Conservation (phyloP, 2,329 filamentous ascomycete species). For the Pyricularia sp. region DNA sequence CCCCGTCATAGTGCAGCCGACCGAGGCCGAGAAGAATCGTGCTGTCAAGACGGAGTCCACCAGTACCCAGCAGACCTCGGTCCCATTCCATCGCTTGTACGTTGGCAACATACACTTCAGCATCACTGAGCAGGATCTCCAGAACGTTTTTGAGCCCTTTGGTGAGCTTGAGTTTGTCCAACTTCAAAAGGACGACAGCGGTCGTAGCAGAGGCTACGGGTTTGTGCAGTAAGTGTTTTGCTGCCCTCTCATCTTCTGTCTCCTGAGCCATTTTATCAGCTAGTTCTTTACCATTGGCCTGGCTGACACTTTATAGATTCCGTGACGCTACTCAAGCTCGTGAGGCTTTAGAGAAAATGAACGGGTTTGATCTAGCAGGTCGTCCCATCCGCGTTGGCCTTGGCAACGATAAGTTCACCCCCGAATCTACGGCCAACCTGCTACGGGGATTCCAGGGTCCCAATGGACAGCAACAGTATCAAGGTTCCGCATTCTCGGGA, state of each 20-base stretch:
- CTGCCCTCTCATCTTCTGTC: not conserved
- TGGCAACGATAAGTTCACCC: constrained; percentile 99
- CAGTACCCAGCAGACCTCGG: constrained; percentile 65
- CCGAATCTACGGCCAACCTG: constrained; percentile 88
- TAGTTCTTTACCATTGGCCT: not conserved
- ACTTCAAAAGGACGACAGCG: constrained; percentile 89
- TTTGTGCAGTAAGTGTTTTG: constrained; percentile 81
- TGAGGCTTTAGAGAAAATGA: constrained; percentile 97
- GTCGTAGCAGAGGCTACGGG: constrained; percentile 87
- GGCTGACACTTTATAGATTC: constrained; percentile 48
- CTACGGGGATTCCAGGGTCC: constrained; percentile 85
- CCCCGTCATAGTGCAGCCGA: constrained; percentile 95
- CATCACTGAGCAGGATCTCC: constrained; percentile 90
- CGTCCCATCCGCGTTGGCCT: constrained; percentile 97
- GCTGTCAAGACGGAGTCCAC: constrained; percentile 75
- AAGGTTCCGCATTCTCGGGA: constrained; percentile 87
- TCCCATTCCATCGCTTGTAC: constrained; percentile 95
- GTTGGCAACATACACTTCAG: constrained; percentile 99
- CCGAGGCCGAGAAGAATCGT: constrained; percentile 98
- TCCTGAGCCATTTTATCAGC: constrained; percentile 21
- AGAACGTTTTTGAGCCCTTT: constrained; percentile 95
- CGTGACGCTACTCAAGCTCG: constrained; percentile 84
- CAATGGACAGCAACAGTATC: constrained; percentile 54
- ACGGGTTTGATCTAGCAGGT: constrained; percentile 95
- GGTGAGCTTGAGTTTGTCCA: constrained; percentile 97